These are phyloP conservation scores for Mortierella claussenii DNA, from an alignment of 192 early-diverging fungal genomes.

Conservation along the genomic window DNA sequence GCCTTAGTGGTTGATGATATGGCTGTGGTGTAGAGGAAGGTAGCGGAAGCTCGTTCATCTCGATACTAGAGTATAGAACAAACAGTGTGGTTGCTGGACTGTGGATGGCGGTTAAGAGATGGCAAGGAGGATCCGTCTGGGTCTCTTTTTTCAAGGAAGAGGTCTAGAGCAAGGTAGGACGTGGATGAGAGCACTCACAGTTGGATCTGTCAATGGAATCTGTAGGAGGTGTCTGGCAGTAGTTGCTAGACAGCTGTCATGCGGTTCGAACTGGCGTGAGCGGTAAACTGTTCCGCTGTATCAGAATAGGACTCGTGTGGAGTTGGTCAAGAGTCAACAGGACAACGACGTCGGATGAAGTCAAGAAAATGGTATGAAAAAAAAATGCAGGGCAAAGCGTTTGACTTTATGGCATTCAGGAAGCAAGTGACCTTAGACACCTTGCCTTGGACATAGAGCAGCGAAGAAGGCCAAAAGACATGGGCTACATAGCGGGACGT, in stretches of 20 bases:
- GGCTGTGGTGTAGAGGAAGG: conserved; percentile 1
- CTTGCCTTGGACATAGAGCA: not conserved
- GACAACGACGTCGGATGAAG: not conserved
- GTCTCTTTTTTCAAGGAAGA: not conserved
- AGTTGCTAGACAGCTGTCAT: not conserved
- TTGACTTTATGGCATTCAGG: not conserved
- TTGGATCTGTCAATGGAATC: not conserved
- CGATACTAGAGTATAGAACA: conserved; percentile 18
- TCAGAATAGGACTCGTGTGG: too few relatives aligned
- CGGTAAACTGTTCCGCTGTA: too few relatives aligned
- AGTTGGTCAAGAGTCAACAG: not conserved
- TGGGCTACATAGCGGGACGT: not conserved
- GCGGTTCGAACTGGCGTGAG: too few relatives aligned
- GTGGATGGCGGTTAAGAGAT: conserved; percentile 17
- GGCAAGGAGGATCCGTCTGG: not conserved
- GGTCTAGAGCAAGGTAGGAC: not conserved
- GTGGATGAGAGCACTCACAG: not conserved
- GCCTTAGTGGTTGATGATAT: conserved; percentile 3
- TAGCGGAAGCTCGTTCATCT: conserved; percentile 27
- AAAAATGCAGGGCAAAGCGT: not conserved
- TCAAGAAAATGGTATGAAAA: not conserved
- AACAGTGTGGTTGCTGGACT: conserved; percentile 23
- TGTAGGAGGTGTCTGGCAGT: not conserved
- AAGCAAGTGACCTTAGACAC: not conserved
- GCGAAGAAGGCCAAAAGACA: not conserved